A percentile compares a stretch with the other conserved stretches of the same genome.
phyloP scores from a whole-genome alignment of 352 stramenopile species.

The Phytophthora pistaciae region DNA sequence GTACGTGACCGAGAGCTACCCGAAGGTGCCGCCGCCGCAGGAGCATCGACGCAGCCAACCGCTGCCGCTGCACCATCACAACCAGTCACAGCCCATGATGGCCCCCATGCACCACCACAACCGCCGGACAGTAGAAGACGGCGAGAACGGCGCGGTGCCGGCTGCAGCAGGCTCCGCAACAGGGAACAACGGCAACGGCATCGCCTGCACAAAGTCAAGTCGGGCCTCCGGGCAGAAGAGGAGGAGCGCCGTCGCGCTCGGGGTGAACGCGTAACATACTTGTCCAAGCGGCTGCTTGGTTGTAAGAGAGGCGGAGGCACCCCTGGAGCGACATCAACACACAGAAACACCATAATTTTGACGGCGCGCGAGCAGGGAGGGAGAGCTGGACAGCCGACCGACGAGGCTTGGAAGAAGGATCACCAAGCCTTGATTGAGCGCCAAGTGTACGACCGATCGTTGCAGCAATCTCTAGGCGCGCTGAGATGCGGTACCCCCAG shows the following conservation, averaged over 20 bases:
- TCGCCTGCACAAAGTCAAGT: conserved; percentile 60
- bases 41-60: conserved; percentile 41
- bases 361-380: conserved; percentile 16
- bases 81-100: conserved; percentile 32
- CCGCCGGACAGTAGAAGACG: conserved; percentile 57
- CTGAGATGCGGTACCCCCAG: conserved; percentile 29
- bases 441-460: conserved; percentile 27
- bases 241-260: conserved; percentile 78
- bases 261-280: conserved; percentile 79
- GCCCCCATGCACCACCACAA: conserved; percentile 27
- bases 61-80: conserved; percentile 34
- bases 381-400: conserved; percentile 18
- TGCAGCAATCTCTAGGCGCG: conserved; percentile 26
- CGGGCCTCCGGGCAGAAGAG: conserved; percentile 81
- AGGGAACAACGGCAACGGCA: conserved; percentile 40
- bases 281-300: conserved; percentile 25
- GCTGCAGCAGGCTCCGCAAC: conserved; percentile 21
- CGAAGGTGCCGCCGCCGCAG: conserved; percentile 35
- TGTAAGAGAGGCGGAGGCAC: conserved; percentile 24
- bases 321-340: conserved; percentile 27
- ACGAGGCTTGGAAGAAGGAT: conserved; percentile 19
- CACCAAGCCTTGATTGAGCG: conserved; percentile 10
- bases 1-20: conserved; percentile 78
- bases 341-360: conserved; percentile 42
- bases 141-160: conserved; percentile 19